Evolutionary conservation across 441 rosid species (phyloP).

Genomic region (Manihot esculenta): DNA sequence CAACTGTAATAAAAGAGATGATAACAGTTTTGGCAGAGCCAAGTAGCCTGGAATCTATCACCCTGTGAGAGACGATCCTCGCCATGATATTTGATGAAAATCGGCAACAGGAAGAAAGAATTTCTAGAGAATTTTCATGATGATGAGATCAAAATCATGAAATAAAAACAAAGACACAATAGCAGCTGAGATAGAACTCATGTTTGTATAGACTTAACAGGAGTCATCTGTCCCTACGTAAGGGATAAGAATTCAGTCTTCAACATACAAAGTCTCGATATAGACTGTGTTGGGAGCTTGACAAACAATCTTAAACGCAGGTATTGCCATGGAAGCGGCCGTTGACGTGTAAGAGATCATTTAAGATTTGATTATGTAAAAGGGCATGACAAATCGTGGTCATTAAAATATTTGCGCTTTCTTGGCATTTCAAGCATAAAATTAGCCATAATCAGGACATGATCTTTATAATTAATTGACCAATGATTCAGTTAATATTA

Average conservation of each 20-base stretch:
- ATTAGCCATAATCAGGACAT: too few species aligned
- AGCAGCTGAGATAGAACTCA: too few species aligned
- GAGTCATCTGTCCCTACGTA: too few species aligned
- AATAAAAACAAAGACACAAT: not conserved
- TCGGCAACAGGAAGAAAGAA: not conserved
- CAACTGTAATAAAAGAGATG: slow-evolving; percentile 29
- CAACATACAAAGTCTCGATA: not conserved
- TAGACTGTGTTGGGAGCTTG: too few species aligned
- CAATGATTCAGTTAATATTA: too few species aligned
- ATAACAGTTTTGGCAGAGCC: slow-evolving; percentile 29
- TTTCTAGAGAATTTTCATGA: not conserved
- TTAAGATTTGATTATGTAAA: not conserved
- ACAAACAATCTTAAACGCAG: too few species aligned
- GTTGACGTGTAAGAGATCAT: not conserved
- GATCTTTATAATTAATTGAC: too few species aligned
- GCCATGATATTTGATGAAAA: not conserved
- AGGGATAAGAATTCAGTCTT: too few species aligned
- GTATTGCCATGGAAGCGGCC: not conserved
- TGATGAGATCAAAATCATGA: not conserved
- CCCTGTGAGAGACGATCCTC: slow-evolving; percentile 31
- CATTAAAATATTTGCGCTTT: not conserved
- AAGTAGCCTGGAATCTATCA: slow-evolving; percentile 22
- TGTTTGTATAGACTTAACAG: too few species aligned
- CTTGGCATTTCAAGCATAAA: too few species aligned
- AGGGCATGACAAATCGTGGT: not conserved